Evolutionary conservation across 2,329 filamentous ascomycete species (phyloP).

Genomic region (Cadophora sp.): DNA sequence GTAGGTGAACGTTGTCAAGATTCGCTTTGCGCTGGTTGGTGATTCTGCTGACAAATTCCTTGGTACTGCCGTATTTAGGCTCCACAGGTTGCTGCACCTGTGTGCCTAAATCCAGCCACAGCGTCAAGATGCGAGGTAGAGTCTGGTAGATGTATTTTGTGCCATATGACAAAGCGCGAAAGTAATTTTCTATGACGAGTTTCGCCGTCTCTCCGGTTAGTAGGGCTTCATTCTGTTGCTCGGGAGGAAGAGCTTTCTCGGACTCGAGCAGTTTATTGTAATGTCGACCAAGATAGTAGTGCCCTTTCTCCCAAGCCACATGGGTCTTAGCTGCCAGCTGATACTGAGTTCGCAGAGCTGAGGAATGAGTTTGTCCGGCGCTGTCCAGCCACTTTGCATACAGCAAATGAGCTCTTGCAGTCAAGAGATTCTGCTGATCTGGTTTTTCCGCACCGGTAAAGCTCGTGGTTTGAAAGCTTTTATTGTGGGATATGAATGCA

Average conservation of each 20-base stretch:
- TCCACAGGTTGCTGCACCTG: constrained; percentile 68
- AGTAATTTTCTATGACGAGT: constrained; percentile 91
- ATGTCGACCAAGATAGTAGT: constrained; percentile 95
- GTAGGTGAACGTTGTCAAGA: constrained; percentile 72
- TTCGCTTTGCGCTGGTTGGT: constrained; percentile 65
- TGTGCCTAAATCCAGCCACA: constrained; percentile 92
- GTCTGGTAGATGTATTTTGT: constrained; percentile 98
- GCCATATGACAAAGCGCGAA: constrained; percentile 84
- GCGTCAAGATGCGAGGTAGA: constrained; percentile 85
- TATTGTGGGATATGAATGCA: constrained; percentile 64
- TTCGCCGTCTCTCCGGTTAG: constrained; percentile 84
- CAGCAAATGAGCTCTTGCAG: constrained; percentile 82
- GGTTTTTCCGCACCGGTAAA: constrained; percentile 34
- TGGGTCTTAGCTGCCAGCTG: constrained; percentile 77
- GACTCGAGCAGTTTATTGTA: constrained; percentile 96
- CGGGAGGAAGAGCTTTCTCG: constrained; percentile 76
- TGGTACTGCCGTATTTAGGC: constrained; percentile 49
- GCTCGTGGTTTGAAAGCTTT: constrained; percentile 31
- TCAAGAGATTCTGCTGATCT: constrained; percentile 63
- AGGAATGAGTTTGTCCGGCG: constrained; percentile 90
- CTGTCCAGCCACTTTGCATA: constrained; percentile 96
- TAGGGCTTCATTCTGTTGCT: constrained; percentile 79
- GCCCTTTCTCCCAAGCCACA: constrained; percentile 89
- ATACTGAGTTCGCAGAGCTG: constrained; percentile 81
- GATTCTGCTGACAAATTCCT: constrained; percentile 59